These are phyloP conservation scores for Botrytis fabae DNA, from an alignment of 2,329 filamentous ascomycete species.

Conservation along the genomic window DNA sequence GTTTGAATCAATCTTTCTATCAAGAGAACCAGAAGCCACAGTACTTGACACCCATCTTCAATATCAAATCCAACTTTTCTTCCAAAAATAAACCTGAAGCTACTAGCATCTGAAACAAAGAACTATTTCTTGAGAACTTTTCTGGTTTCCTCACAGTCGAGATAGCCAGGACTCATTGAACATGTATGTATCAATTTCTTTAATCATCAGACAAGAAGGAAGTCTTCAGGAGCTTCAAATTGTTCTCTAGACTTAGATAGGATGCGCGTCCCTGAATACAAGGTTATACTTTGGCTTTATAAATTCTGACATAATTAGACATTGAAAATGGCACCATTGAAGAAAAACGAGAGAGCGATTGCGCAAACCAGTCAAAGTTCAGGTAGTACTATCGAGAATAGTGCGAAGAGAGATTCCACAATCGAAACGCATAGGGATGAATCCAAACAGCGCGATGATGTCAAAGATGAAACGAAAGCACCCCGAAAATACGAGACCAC, in stretches of 20 bases:
- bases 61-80: neutral
- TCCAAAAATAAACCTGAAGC: neutral
- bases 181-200: neutral
- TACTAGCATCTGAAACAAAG: neutral
- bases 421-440: too few species aligned
- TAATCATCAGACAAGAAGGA: neutral
- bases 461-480: neutral
- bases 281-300: neutral
- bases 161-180: neutral
- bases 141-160: neutral
- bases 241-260: neutral
- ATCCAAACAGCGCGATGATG: too few species aligned
- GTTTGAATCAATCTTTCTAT: neutral
- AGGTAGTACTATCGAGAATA: neutral
- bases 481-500: neutral
- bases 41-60: neutral
- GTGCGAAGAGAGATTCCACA: neutral
- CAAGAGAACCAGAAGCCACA: neutral
- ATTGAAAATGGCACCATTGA: neutral
- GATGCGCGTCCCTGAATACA: too few species aligned
- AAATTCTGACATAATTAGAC: neutral
- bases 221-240: neutral
- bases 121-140: neutral
- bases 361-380: too few species aligned
- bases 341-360: neutral